Conservation (phyloP, 1,284 basidiomycete species). For the Ustilago loliicola region DNA sequence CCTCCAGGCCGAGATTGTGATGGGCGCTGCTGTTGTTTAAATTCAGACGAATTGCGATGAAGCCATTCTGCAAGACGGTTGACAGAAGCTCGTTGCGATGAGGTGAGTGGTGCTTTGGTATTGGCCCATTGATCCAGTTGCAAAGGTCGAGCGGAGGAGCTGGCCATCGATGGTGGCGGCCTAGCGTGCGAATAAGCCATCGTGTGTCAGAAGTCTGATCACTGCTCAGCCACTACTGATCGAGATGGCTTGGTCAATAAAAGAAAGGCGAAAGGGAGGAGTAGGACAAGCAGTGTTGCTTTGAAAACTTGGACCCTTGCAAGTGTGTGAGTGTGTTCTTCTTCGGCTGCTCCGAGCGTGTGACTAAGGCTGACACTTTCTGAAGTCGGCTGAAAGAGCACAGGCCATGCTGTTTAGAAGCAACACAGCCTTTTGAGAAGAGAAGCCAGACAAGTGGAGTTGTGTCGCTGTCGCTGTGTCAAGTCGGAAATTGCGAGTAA, state of each 20-base stretch:
- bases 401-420: slow-evolving; percentile 21
- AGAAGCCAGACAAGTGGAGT: slow-evolving; percentile 26
- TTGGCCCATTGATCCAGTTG: slow-evolving; percentile 60
- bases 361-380: slow-evolving; percentile 25
- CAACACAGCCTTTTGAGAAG: slow-evolving; percentile 9
- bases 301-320: slow-evolving; percentile 26
- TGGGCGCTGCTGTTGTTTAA: slow-evolving; percentile 35
- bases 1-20: background rate
- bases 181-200: slow-evolving; percentile 25
- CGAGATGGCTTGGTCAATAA: background rate
- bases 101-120: slow-evolving; percentile 50
- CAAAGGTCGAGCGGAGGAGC: slow-evolving; percentile 35
- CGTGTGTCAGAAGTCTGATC: background rate
- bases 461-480: background rate
- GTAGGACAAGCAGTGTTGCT: background rate
- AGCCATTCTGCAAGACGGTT: slow-evolving; percentile 59
- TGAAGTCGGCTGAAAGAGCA: slow-evolving; percentile 9
- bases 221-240: background rate
- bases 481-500: slow-evolving; percentile 2
- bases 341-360: slow-evolving; percentile 5
- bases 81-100: slow-evolving; percentile 50
- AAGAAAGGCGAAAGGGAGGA: background rate
- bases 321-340: slow-evolving; percentile 16
- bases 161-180: slow-evolving; percentile 24
- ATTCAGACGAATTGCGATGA: slow-evolving; percentile 41